These are phyloP conservation scores for Trifolium fragiferum DNA, from an alignment of 306 rosid genomes.

Conservation along the genomic window DNA sequence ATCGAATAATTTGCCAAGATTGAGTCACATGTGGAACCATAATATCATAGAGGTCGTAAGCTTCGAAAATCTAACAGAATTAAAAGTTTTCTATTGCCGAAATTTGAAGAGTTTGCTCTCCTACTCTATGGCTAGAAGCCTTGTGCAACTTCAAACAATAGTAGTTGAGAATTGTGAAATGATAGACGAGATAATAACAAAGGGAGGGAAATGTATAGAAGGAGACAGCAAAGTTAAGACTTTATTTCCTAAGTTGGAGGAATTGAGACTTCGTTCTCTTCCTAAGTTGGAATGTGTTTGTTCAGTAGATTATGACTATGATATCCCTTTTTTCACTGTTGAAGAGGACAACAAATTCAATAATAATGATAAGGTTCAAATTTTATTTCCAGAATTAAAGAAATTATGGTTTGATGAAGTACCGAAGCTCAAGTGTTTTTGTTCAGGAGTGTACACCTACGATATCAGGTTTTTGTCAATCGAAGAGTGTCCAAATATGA, in stretches of 20 bases:
- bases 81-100: rapidly evolving
- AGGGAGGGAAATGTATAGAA: neutral
- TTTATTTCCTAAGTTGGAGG: conserved; percentile 5
- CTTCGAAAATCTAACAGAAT: neutral
- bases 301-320: conserved; percentile 15
- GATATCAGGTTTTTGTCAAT: neutral
- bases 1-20: neutral
- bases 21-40: neutral
- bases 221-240: conserved; percentile 12
- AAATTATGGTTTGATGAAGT: rapidly evolving
- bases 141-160: neutral
- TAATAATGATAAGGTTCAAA: neutral
- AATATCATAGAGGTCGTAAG: neutral
- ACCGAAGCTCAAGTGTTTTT: conserved; percentile 24
- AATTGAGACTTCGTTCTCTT: rapidly evolving
- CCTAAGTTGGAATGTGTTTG: conserved; percentile 14
- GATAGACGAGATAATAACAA: conserved; percentile 34
- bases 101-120: conserved; percentile 27
- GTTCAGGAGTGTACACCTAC: conserved; percentile 14
- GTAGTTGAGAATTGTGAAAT: rapidly evolving
- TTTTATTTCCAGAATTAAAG: conserved; percentile 19
- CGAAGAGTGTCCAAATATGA: neutral
- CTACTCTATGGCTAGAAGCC: conserved; percentile 24
- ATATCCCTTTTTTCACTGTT: conserved; percentile 1
- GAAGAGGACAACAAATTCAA: neutral